These are phyloP conservation scores for Spizellomyces punctatus DNA, from an alignment of 192 early-diverging fungal genomes.

Conservation along the genomic window DNA sequence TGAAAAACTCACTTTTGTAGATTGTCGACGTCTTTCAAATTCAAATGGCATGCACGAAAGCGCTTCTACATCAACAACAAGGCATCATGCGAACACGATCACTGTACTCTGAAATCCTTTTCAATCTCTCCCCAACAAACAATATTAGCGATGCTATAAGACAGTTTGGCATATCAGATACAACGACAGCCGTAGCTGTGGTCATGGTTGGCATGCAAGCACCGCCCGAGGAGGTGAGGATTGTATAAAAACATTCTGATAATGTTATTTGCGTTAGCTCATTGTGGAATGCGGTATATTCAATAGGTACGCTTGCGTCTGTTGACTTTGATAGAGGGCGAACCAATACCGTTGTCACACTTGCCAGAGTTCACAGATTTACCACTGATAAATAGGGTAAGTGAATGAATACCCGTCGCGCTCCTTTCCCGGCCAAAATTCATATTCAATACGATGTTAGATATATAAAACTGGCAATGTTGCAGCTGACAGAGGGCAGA, in stretches of 20 bases:
- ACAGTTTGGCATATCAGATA: constrained; percentile 40
- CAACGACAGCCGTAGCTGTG: constrained; percentile 13
- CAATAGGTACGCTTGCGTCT: background rate
- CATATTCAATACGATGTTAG: constrained; percentile 1
- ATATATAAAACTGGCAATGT: constrained; percentile 21
- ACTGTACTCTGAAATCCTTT: constrained; percentile 44
- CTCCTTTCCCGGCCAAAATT: background rate
- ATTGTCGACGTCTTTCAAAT: constrained; percentile 41
- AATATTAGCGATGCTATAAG: constrained; percentile 42
- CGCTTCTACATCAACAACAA: constrained; percentile 32
- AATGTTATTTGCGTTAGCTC: background rate
- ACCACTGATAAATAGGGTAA: constrained; percentile 23
- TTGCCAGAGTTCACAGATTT: constrained; percentile 11
- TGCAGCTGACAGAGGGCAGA: background rate
- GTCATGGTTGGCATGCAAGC: constrained; percentile 23
- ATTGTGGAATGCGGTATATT: background rate
- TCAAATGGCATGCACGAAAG: constrained; percentile 35
- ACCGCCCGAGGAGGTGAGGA: constrained; percentile 17
- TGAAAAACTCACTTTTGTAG: constrained; percentile 1
- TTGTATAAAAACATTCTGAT: background rate
- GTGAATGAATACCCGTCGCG: background rate
- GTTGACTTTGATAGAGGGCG: constrained; percentile 9
- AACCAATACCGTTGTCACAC: background rate
- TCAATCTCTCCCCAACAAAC: constrained; percentile 42
- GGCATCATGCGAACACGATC: constrained; percentile 40